phyloP scores from a whole-genome alignment of 169 alveolate genomes.

The Cardiosporidium cionae region DNA sequence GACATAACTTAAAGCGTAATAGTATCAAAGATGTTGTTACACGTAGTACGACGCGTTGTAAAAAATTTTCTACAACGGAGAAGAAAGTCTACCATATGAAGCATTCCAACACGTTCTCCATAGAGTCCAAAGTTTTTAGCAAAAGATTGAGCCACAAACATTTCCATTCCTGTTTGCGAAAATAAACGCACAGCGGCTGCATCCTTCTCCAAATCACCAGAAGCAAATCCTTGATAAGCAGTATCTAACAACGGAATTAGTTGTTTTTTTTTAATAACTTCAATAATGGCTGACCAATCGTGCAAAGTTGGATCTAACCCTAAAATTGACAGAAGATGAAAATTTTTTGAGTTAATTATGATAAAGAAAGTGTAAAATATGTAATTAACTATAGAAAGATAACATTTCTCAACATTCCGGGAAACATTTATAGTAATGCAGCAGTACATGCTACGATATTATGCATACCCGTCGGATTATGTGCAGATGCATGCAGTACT shows the following conservation, averaged over 20 bases:
- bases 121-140: slow-evolving; percentile 82
- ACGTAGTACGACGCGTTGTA: too few relatives aligned
- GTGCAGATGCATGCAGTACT: slow-evolving; percentile 82
- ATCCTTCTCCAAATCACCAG: slow-evolving; percentile 72
- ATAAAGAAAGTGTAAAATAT: too few relatives aligned
- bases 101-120: slow-evolving; percentile 80
- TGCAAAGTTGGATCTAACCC: slow-evolving; percentile 57
- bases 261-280: slow-evolving; percentile 41
- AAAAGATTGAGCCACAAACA: slow-evolving; percentile 67
- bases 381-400: too few relatives aligned
- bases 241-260: slow-evolving; percentile 66
- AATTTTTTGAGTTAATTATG: too few relatives aligned
- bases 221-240: slow-evolving; percentile 83
- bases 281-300: slow-evolving; percentile 64
- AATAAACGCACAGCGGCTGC: slow-evolving; percentile 59
- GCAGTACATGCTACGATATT: too few relatives aligned
- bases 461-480: slow-evolving; percentile 87
- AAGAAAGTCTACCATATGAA: slow-evolving; percentile 63
- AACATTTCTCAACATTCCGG: too few relatives aligned
- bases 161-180: slow-evolving; percentile 1
- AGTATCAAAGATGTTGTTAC: too few relatives aligned
- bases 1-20: too few relatives aligned
- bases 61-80: too few relatives aligned
- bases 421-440: too few relatives aligned
- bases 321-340: too few relatives aligned